These are phyloP conservation scores for Leishmania tropica DNA, from an alignment of 208 protist genomes.

Conservation along the genomic window DNA sequence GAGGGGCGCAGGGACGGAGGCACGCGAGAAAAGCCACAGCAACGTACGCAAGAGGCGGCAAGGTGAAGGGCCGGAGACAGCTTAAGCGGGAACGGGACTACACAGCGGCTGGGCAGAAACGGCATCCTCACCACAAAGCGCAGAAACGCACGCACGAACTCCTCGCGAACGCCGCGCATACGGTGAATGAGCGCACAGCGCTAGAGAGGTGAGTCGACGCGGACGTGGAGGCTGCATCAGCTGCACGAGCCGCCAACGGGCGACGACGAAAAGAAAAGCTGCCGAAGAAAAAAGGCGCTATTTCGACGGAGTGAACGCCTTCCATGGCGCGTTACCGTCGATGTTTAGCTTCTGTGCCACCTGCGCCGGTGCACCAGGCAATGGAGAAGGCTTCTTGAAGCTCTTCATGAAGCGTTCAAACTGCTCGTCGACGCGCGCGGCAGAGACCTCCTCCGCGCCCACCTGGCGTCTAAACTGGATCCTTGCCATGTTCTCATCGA, in stretches of 20 bases:
- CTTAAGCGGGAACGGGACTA: background rate
- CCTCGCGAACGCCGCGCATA: background rate
- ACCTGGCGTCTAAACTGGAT: slow-evolving; percentile 78
- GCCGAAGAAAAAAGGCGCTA: background rate
- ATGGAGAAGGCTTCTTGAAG: slow-evolving; percentile 47
- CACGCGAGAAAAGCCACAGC: background rate
- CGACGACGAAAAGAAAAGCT: background rate
- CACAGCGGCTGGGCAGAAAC: background rate
- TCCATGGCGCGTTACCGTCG: slow-evolving; percentile 85
- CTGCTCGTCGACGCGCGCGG: slow-evolving; percentile 86
- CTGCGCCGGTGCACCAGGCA: slow-evolving; percentile 4
- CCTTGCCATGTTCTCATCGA: slow-evolving; percentile 85
- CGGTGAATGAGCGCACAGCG: background rate
- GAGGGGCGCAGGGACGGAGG: background rate
- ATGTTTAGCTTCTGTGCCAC: slow-evolving; percentile 47
- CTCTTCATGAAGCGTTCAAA: slow-evolving; percentile 88
- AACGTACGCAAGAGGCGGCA: background rate
- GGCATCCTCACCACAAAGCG: background rate
- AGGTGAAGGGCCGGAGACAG: background rate
- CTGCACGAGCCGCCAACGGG: background rate
- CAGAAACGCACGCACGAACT: background rate
- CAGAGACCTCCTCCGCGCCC: slow-evolving; percentile 65
- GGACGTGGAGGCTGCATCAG: background rate
- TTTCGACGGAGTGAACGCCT: slow-evolving; percentile 62
- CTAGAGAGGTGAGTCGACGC: background rate